Conservation (phyloP, 2,329 filamentous ascomycete species). For the Gaeumannomyces tritici region DNA sequence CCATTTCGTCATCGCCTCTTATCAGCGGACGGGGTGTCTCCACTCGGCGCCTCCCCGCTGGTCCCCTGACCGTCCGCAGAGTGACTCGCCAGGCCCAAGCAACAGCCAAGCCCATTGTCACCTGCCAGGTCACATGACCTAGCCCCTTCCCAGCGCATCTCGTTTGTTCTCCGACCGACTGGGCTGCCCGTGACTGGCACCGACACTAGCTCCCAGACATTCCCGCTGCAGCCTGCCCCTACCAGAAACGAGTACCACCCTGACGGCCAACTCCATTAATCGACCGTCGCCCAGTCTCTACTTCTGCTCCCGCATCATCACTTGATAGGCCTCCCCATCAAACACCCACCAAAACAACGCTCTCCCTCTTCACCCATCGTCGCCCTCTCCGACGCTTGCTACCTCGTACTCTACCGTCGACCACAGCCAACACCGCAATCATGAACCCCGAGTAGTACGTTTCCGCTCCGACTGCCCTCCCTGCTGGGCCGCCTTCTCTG, state of each 20-base stretch:
- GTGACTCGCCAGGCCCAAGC: not conserved
- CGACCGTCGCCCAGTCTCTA: not conserved
- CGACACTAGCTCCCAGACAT: not conserved
- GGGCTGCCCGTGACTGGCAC: conserved; percentile 1
- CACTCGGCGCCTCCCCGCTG: not conserved
- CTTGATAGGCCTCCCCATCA: not conserved
- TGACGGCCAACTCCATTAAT: not conserved
- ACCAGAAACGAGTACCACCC: not conserved
- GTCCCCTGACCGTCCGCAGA: not conserved
- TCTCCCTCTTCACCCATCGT: not conserved
- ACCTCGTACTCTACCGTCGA: not conserved
- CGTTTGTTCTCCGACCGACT: conserved; percentile 3
- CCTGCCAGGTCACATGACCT: not conserved
- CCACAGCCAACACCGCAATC: conserved; percentile 27
- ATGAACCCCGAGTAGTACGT: conserved; percentile 89
- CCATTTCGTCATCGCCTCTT: not conserved
- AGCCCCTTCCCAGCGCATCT: not conserved
- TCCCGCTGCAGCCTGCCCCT: not conserved
- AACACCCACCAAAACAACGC: not conserved
- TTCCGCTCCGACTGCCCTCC: not conserved
- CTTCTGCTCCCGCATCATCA: not conserved
- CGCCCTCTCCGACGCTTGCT: conserved; percentile 6
- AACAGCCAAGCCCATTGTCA: not conserved
- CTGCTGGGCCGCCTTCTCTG: not conserved
- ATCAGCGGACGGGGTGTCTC: not conserved